Percentiles rank a stretch among this genome's conserved stretches.
Evolutionary conservation across 2,329 filamentous ascomycete species (phyloP).

Genomic region (Didymella sp.): DNA sequence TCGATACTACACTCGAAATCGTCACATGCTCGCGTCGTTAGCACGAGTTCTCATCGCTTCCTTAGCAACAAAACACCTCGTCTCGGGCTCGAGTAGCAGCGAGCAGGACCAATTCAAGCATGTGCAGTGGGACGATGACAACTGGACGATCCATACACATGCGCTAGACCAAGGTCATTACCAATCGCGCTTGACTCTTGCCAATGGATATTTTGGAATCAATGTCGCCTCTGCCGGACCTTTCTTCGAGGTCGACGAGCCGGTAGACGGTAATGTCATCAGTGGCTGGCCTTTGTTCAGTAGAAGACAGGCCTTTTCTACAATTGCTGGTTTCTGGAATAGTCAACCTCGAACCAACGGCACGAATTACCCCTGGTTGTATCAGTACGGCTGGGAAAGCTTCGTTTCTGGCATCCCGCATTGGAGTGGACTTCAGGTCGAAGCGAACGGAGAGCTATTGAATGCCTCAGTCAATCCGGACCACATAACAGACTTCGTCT

Average conservation of each 20-base stretch:
- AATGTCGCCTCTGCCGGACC: conserved; percentile 68
- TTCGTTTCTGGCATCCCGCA: conserved; percentile 76
- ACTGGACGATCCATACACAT: conserved; percentile 63
- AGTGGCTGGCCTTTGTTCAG: conserved; percentile 73
- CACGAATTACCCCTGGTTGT: conserved; percentile 72
- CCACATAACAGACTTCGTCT: conserved; percentile 67
- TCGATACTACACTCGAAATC: neutral
- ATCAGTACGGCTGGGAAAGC: conserved; percentile 73
- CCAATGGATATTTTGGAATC: conserved; percentile 70
- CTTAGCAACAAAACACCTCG: conserved; percentile 19
- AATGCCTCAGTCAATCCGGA: conserved; percentile 66
- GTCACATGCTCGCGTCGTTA: conserved; percentile 19
- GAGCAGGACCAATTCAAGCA: conserved; percentile 42
- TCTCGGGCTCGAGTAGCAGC: conserved; percentile 24
- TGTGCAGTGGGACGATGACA: conserved; percentile 65
- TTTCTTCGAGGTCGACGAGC: conserved; percentile 65
- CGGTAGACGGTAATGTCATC: conserved; percentile 60
- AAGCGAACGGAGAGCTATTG: conserved; percentile 62
- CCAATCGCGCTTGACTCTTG: conserved; percentile 61
- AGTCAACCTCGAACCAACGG: conserved; percentile 64
- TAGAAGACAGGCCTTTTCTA: conserved; percentile 69
- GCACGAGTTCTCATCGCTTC: conserved; percentile 14
- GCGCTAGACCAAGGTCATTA: conserved; percentile 64
- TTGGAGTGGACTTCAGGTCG: conserved; percentile 67
- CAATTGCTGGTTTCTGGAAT: conserved; percentile 72